Conservation (phyloP, 768 basidiomycete genomes). For the Pleurotus djamor region DNA sequence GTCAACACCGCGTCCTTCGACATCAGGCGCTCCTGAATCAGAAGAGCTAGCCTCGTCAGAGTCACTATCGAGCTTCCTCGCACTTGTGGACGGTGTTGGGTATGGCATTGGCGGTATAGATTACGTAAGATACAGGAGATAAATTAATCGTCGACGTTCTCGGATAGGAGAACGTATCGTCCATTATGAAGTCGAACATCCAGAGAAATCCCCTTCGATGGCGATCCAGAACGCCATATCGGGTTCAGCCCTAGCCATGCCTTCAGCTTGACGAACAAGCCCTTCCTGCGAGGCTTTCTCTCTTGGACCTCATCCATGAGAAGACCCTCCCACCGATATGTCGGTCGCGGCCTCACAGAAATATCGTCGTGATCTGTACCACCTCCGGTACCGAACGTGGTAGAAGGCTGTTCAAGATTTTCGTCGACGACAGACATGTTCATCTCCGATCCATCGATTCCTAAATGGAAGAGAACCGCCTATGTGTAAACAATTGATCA, state of each 20-base stretch:
- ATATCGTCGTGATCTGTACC: slow-evolving; percentile 71
- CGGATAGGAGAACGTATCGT: slow-evolving; percentile 47
- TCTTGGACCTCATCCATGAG: slow-evolving; percentile 46
- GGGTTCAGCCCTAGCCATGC: slow-evolving; percentile 73
- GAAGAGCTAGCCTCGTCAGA: slow-evolving; percentile 32
- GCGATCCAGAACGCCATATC: slow-evolving; percentile 49
- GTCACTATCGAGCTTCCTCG: slow-evolving; percentile 32
- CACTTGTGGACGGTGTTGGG: slow-evolving; percentile 16
- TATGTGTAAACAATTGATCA: slow-evolving; percentile 16
- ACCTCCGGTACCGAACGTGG: slow-evolving; percentile 63
- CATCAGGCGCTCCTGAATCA: slow-evolving; percentile 16
- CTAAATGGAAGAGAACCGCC: slow-evolving; percentile 66
- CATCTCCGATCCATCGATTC: slow-evolving; percentile 44
- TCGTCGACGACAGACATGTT: slow-evolving; percentile 67
- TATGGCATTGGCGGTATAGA: too few species aligned
- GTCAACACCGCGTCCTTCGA: slow-evolving; percentile 11
- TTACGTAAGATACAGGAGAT: too few species aligned
- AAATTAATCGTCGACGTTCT: not conserved
- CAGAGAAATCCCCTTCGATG: slow-evolving; percentile 56
- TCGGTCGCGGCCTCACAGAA: slow-evolving; percentile 56
- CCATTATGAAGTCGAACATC: slow-evolving; percentile 59
- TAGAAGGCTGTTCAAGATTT: slow-evolving; percentile 45
- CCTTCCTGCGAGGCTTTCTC: slow-evolving; percentile 20
- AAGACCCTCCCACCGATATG: slow-evolving; percentile 72
- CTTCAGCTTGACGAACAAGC: slow-evolving; percentile 50